Evolutionary conservation across 169 alveolate species (phyloP).

Genomic region (Plasmodium adleri): DNA sequence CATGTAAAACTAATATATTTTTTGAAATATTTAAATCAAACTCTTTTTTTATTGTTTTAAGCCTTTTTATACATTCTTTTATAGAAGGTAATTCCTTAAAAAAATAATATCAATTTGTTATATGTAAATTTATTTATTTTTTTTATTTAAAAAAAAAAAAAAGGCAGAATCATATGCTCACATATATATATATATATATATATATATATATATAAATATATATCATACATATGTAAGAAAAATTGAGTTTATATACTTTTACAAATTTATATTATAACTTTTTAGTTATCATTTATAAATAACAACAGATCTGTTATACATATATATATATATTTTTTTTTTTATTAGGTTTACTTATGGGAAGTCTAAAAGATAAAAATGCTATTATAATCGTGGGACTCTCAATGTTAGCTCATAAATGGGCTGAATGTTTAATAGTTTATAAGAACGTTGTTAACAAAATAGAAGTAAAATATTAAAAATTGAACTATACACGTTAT

Average conservation of each 20-base stretch:
- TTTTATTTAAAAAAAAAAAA: not conserved
- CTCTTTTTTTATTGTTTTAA: conserved; percentile 68
- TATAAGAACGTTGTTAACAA: conserved; percentile 60
- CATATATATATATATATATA: conserved; percentile 8
- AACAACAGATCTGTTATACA: not conserved
- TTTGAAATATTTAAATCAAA: conserved; percentile 51
- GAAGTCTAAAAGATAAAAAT: conserved; percentile 70
- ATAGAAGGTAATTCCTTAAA: conserved; percentile 48
- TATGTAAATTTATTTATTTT: no score
- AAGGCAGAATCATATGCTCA: not conserved
- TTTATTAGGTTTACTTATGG: conserved; percentile 65
- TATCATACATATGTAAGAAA: not conserved
- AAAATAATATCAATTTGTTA: not conserved
- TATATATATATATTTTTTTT: conserved; percentile 18
- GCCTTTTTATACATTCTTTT: conserved; percentile 70
- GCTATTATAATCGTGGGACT: conserved; percentile 61
- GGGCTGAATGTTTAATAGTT: conserved; percentile 70
- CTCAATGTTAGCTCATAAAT: conserved; percentile 73
- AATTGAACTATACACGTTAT: conserved; percentile 6
- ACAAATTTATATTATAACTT: not conserved
- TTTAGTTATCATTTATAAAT: not conserved
- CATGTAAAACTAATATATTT: conserved; percentile 27
- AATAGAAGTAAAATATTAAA: conserved; percentile 26
- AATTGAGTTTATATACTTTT: not conserved
- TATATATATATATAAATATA: no score